Evolutionary conservation across 2,329 filamentous ascomycete genomes (phyloP), one percentile per base, ranked within the genome.

Genomic region (Paecilomyces sp.): DNA sequence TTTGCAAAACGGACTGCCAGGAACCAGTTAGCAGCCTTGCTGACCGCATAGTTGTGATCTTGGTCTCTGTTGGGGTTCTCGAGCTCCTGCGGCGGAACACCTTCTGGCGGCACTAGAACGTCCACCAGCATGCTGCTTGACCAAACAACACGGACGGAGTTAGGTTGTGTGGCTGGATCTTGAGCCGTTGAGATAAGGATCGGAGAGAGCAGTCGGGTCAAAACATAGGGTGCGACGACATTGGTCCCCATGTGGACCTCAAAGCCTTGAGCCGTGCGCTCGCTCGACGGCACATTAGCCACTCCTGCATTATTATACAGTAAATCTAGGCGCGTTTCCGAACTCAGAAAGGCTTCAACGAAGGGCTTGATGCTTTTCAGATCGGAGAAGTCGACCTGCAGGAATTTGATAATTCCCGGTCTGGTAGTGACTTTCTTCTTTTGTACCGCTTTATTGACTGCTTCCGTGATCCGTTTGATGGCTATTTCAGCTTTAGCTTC

Each of bases 261-360:
- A 28, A 69, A 61, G 15, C 70, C 70, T 34, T 74, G 68, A 1
- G 56, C 56, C 3, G 68, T 68, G 13, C 57, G 62, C 8, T 55
- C 60, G 0, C 70, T 73, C 2, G 56, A 54, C 0, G 71, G 70
- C 0, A 70, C 65, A 1, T 68, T 60, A 56, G 70, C 70, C 53
- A 78, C 66, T 53, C 72, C 75, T 61, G 76, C 75, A 8, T 79
- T 77, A 63, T 78, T 78, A 68, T 70, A 76, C 0, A 82, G 68
- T 5, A 81, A 73, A 55, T 81, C 73, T 1, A 81, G 72, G 1
- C 70, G 66, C 7, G 67, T 63, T 61, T 81, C 78, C 8, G 71
- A 69, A 0, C 62, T 57, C 0, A 71, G 59, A 56, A 81, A 81
- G 2, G 60, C 62, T 8, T 72, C 64, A 0, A 72, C 78, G 0